Evolutionary conservation across 805 yeast species (phyloP).

Genomic region (Candida schatavii): DNA sequence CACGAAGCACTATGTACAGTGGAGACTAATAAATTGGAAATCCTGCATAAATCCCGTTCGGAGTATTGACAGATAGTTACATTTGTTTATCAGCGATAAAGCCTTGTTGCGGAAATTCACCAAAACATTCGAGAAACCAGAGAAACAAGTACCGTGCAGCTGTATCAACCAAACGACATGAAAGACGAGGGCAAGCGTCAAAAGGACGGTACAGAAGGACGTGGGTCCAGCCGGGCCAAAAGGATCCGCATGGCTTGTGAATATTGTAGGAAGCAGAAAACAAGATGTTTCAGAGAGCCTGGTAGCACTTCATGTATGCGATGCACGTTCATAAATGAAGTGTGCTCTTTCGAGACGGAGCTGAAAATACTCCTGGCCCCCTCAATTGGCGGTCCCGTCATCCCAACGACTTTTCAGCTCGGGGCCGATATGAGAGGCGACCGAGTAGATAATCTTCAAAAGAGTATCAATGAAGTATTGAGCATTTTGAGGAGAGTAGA

Average conservation of each 20-base stretch:
- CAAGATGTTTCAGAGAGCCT: constrained; percentile 59
- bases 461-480: constrained; percentile 35
- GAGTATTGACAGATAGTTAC: too few relatives aligned
- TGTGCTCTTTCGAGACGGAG: constrained; percentile 50
- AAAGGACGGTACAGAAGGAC: constrained; percentile 7
- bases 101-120: too few relatives aligned
- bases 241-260: constrained; percentile 56
- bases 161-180: constrained; percentile 1
- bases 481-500: constrained; percentile 12
- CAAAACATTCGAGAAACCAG: too few relatives aligned
- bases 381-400: constrained; percentile 5
- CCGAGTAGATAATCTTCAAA: constrained; percentile 31
- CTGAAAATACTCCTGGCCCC: background rate
- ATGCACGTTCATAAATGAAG: constrained; percentile 50
- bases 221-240: constrained; percentile 26
- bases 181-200: background rate
- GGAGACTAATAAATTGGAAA: too few relatives aligned
- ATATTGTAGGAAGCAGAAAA: constrained; percentile 53
- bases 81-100: too few relatives aligned
- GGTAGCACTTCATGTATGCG: constrained; percentile 50
- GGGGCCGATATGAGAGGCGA: constrained; percentile 8
- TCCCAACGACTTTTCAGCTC: constrained; percentile 2
- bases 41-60: too few relatives aligned
- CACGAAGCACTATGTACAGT: too few relatives aligned
- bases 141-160: too few relatives aligned